Base-by-base conservation (phyloP, 345 rosid genomes). In the Pistacia integerrima region DNA sequence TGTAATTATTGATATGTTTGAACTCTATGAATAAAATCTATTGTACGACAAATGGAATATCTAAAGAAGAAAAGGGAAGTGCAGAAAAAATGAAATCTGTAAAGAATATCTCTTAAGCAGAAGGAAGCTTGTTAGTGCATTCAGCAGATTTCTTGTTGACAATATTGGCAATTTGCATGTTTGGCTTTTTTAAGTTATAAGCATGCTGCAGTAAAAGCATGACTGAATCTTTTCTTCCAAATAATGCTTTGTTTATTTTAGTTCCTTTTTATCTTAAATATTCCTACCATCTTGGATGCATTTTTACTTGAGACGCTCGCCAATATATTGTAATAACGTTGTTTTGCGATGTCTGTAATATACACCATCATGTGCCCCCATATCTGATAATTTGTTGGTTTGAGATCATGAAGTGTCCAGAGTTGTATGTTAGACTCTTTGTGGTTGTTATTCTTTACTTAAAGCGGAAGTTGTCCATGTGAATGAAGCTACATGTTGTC, bases 401-500 rank as follows among this genome's bases (percentile, higher is more conserved):
- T 60, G 25, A 48, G 67, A 22, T 35, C 56, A 11, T 74, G 38
- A 6, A 33, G 35, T 35, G 4, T 74, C 33, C 16, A 36, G 14
- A n/a, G 63, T 54, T 56, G 61, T 51, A 25, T 66, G 8, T 41
- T 41, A 41, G 46, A 41, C 9, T 5, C 46, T 22, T 1, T 14
- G 30, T 55, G 33, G 44, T 28, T 52, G 44, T 20, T 48, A 14
- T 38, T 44, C 6, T 44, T 25, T 57, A 38, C 11, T 35, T 60
- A 25, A 11, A 56, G 14, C 13, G 7, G 12, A 30, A 73, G 3
- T n/a, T 70, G 25, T 52, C 57, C 44, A 9, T 36, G 36, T 58
- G 17, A 38, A 68, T 69, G 13, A 78, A 77, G 36, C 8, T 64
- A n/a, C 38, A 17, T 33, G 52, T 46, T 54, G 52, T 84, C 44